A percentile compares a stretch with the other conserved stretches of the same genome.
Conservation (phyloP, 2,329 filamentous ascomycete genomes). For the Colletotrichum kahawae region DNA sequence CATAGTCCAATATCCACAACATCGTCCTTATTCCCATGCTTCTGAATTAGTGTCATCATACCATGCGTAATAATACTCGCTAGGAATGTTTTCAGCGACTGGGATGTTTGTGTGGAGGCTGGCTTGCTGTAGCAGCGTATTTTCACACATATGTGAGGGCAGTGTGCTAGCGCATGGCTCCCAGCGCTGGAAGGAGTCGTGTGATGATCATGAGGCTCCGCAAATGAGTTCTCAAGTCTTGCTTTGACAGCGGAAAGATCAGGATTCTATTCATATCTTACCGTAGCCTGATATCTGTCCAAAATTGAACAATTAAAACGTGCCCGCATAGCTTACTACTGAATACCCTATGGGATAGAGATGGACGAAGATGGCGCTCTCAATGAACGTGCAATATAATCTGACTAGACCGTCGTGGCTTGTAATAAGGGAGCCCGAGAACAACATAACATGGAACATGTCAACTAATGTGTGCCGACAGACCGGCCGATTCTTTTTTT, state of each 20-base stretch:
- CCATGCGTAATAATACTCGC: too few relatives aligned
- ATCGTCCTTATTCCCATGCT: too few relatives aligned
- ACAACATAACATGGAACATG: not conserved
- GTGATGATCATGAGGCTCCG: not conserved
- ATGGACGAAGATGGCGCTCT: not conserved
- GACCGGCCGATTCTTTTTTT: too few relatives aligned
- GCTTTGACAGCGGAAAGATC: not conserved
- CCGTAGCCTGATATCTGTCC: not conserved
- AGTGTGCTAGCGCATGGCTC: not conserved
- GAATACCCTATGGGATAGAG: not conserved
- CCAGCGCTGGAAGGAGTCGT: not conserved
- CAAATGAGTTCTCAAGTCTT: not conserved
- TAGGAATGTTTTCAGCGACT: too few relatives aligned
- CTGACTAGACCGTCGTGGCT: not conserved
- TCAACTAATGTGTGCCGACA: too few relatives aligned
- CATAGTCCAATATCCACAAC: too few relatives aligned
- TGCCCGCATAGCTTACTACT: not conserved
- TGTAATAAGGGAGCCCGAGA: not conserved
- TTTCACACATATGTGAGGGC: not conserved
- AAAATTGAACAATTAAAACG: not conserved
- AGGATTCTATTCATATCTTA: not conserved
- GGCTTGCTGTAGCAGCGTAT: not conserved
- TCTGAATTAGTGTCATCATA: too few relatives aligned
- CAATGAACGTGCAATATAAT: not conserved
- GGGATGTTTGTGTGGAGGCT: too few relatives aligned